Evolutionary conservation across 352 stramenopile genomes (phyloP), one percentile per base, ranked within the genome.

Genomic region (Phytophthora citricola): DNA sequence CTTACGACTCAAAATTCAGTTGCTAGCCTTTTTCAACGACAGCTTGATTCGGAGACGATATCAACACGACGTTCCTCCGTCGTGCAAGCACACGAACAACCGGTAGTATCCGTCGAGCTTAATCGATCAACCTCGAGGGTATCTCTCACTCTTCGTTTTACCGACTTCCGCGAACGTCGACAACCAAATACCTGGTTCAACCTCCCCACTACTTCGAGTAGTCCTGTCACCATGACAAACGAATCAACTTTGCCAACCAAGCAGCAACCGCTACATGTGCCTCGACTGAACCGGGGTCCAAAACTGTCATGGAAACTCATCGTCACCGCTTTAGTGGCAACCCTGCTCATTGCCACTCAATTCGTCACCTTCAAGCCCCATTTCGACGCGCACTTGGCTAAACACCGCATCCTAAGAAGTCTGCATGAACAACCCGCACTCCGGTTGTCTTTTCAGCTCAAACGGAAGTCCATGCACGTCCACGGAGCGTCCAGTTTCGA

Each of bases 381-480:
- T 38, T 63, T 78, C 31, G 44, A 71, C 20, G 59, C 58, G 2
- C 73, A 73, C 9, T 11, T 76, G 15, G 40, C 73, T 29, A 75
- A 81, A 50, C 63, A 81, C 27, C 69, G 58, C 17, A 62, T 74
- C 45, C 57, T 81, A 3, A 62, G 58, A 2, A 55, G 47, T 11
- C 59, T 81, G 0, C 61, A 76, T 15, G 22, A 47, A 20, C 47
- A 58, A 38, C 54, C 63, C 0, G 47, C 68, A 14, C 63, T 79
- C 3, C 68, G 62, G 50, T 46, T 80, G 15, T 56, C 46, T 2
- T 73, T 84, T 57, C 29, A 65, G 14, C 59, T 75, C 63, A 81
- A 79, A 38, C 72, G 73, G 1, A 73, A 72, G 32, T 58, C 69
- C 11, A 81, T 79, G 63, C 61, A 67, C 29, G 49, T 81, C 32